Evolutionary conservation across 2,329 filamentous ascomycete species (phyloP).

Genomic region (Fusarium pseudoanthophilum): DNA sequence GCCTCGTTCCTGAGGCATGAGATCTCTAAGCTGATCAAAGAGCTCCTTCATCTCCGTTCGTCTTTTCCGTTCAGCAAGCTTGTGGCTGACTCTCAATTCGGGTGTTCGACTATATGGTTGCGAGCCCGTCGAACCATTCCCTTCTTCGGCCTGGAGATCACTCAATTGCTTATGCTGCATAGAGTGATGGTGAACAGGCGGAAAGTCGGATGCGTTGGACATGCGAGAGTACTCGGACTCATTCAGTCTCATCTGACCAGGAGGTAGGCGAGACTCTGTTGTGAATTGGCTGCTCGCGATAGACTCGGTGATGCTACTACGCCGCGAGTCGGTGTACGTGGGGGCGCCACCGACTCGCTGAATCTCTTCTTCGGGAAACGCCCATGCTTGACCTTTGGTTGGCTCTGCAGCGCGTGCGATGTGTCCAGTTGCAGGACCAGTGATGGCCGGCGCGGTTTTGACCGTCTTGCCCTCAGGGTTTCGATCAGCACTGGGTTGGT

Average conservation of each 20-base stretch:
- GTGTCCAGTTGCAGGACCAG: slow-evolving; percentile 72
- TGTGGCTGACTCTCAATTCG: slow-evolving; percentile 84
- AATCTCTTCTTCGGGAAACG: slow-evolving; percentile 80
- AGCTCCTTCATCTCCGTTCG: slow-evolving; percentile 90
- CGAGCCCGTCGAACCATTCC: slow-evolving; percentile 60
- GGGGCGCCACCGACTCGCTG: slow-evolving; percentile 59
- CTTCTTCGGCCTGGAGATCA: slow-evolving; percentile 71
- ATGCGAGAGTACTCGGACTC: slow-evolving; percentile 66
- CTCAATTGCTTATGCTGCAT: slow-evolving; percentile 79
- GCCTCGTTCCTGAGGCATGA: slow-evolving; percentile 83
- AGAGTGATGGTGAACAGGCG: slow-evolving; percentile 75
- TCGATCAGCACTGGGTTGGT: slow-evolving; percentile 69
- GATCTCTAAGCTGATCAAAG: slow-evolving; percentile 81
- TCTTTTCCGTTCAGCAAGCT: slow-evolving; percentile 84
- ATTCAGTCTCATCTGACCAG: slow-evolving; percentile 77
- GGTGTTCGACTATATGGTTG: slow-evolving; percentile 87
- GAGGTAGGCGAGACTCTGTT: slow-evolving; percentile 75
- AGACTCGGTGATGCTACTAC: slow-evolving; percentile 81
- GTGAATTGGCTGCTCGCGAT: slow-evolving; percentile 84
- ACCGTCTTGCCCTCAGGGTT: slow-evolving; percentile 67
- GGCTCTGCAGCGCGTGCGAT: slow-evolving; percentile 79
- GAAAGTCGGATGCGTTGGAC: slow-evolving; percentile 66
- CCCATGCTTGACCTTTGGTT: slow-evolving; percentile 86
- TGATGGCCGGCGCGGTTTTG: slow-evolving; percentile 80
- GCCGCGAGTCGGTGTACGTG: slow-evolving; percentile 71